Evolutionary conservation across 208 protist genomes (phyloP).

Genomic region (Wallacemonas sp.): DNA sequence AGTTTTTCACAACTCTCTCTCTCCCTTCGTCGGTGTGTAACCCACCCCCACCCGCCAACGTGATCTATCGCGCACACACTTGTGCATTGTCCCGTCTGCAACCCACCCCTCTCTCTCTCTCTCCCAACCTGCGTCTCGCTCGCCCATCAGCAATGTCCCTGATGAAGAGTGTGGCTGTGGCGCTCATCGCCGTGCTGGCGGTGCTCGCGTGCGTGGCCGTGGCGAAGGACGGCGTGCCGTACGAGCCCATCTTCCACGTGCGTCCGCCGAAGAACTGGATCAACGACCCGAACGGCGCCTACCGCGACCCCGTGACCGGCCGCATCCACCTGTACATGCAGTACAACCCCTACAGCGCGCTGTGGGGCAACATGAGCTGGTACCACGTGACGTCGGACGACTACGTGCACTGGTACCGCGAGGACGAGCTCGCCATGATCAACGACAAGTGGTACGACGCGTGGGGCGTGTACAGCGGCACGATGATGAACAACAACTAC

Average conservation of each 20-base stretch:
- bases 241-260: slow-evolving; percentile 44
- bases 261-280: slow-evolving; percentile 54
- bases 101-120: too few species aligned
- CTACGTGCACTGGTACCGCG: slow-evolving; percentile 56
- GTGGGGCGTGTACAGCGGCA: slow-evolving; percentile 47
- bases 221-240: slow-evolving; percentile 4
- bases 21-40: too few species aligned
- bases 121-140: background rate
- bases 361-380: slow-evolving; percentile 62
- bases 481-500: slow-evolving; percentile 46
- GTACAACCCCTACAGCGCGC: slow-evolving; percentile 59
- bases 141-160: background rate
- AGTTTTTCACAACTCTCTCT: too few species aligned
- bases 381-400: slow-evolving; percentile 61
- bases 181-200: background rate
- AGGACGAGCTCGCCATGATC: slow-evolving; percentile 25
- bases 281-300: slow-evolving; percentile 65
- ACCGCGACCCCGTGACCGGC: slow-evolving; percentile 57
- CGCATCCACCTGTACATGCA: slow-evolving; percentile 65
- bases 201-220: slow-evolving; percentile 6
- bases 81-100: too few species aligned
- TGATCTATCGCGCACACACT: too few species aligned
- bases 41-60: too few species aligned
- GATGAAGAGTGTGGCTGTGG: background rate
- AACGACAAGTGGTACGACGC: slow-evolving; percentile 54